These are phyloP conservation scores for Pythium grandisporangium DNA, from an alignment of 352 stramenopile genomes.

Conservation along the genomic window DNA sequence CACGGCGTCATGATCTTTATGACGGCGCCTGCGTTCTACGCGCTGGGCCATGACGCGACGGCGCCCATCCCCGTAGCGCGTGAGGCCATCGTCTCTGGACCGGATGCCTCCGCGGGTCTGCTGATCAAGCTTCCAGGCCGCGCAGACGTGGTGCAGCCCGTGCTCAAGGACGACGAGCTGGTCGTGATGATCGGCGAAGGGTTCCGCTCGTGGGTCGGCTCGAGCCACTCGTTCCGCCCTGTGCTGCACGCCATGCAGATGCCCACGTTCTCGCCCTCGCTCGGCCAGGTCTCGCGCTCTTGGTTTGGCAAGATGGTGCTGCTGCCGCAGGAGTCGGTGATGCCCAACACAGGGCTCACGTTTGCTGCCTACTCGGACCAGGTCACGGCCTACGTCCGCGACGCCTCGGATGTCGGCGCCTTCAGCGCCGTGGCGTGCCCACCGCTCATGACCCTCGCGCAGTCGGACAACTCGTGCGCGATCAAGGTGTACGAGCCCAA, in stretches of 20 bases:
- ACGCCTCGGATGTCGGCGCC: not conserved
- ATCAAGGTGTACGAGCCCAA: slow-evolving; percentile 8
- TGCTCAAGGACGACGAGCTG: slow-evolving; percentile 11
- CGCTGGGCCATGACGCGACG: not conserved
- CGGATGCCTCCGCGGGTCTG: slow-evolving; percentile 5
- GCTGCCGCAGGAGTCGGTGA: slow-evolving; percentile 9
- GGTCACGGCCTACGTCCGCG: slow-evolving; percentile 8
- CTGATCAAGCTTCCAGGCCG: slow-evolving; percentile 6
- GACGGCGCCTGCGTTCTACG: slow-evolving; percentile 11
- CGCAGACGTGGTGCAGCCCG: slow-evolving; percentile 5
- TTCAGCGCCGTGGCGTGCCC: slow-evolving; percentile 11
- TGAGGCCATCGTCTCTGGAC: slow-evolving; percentile 5
- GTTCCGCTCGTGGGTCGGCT: slow-evolving; percentile 5
- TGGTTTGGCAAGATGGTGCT: slow-evolving; percentile 15
- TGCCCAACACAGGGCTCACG: slow-evolving; percentile 7
- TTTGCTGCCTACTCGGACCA: slow-evolving; percentile 10
- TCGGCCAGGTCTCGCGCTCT: slow-evolving; percentile 4
- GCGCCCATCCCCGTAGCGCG: not conserved
- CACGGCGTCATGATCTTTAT: slow-evolving; percentile 15
- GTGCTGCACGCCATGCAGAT: slow-evolving; percentile 16
- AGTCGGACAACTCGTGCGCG: slow-evolving; percentile 11
- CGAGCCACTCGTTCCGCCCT: slow-evolving; percentile 3
- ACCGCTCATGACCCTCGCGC: slow-evolving; percentile 1
- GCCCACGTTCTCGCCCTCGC: slow-evolving; percentile 5
- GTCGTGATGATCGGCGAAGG: slow-evolving; percentile 17